Conservation (phyloP, 2,329 filamentous ascomycete species). For the Hymenoscyphus repandus region DNA sequence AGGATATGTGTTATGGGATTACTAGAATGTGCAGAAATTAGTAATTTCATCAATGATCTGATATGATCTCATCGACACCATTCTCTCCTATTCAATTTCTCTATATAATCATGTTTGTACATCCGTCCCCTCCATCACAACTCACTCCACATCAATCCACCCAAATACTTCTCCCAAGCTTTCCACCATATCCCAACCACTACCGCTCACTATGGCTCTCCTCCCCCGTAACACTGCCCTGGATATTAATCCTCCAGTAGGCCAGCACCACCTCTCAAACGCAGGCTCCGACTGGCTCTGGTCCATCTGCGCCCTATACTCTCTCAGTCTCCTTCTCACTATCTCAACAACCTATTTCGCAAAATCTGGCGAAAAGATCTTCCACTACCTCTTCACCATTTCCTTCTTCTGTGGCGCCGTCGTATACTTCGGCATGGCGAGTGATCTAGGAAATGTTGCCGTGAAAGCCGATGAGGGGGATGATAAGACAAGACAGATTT, state of each 20-base stretch:
- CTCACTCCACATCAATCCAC: too few relatives aligned
- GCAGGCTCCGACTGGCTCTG: slow-evolving; percentile 60
- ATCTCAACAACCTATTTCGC: slow-evolving; percentile 46
- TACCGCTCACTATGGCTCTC: not conserved
- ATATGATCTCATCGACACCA: too few relatives aligned
- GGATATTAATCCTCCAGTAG: slow-evolving; percentile 21
- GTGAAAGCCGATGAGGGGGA: slow-evolving; percentile 50
- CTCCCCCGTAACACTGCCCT: slow-evolving; percentile 21
- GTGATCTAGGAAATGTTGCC: slow-evolving; percentile 57
- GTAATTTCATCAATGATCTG: too few relatives aligned
- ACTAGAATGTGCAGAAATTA: too few relatives aligned
- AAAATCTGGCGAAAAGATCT: slow-evolving; percentile 44
- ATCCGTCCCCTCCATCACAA: too few relatives aligned
- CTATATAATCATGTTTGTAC: too few relatives aligned
- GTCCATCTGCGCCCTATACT: slow-evolving; percentile 55
- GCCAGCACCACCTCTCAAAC: slow-evolving; percentile 37
- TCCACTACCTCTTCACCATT: slow-evolving; percentile 58
- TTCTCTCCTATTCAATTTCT: too few relatives aligned
- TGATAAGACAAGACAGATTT: slow-evolving; percentile 49
- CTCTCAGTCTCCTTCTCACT: slow-evolving; percentile 45
- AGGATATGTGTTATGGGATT: too few relatives aligned
- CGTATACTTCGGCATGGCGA: slow-evolving; percentile 62
- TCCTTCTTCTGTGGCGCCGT: slow-evolving; percentile 55
- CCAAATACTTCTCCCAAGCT: too few relatives aligned
- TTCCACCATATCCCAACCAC: not conserved